These are phyloP conservation scores for Heliosperma pusillum DNA, from an alignment of 148 eudicot species.

Conservation along the genomic window DNA sequence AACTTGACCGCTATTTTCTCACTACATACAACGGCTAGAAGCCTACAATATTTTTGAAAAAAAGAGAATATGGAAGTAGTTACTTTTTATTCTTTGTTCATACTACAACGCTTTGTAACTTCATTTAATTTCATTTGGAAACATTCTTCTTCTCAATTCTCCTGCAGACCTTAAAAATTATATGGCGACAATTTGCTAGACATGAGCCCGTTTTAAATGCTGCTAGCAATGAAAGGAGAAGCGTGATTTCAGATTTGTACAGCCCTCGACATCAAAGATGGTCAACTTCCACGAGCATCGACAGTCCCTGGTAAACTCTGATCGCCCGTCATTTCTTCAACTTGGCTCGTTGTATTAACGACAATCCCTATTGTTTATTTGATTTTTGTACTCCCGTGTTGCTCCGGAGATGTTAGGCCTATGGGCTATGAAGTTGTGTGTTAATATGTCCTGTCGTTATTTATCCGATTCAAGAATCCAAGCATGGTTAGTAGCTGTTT, in stretches of 20 bases:
- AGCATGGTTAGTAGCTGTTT: neutral
- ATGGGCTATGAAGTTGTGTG: slow-evolving; percentile 3
- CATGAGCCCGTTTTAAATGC: neutral
- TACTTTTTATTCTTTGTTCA: neutral
- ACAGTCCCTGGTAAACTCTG: slow-evolving; percentile 15
- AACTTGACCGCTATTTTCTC: too few relatives aligned
- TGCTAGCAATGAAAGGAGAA: slow-evolving; percentile 7
- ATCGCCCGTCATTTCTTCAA: slow-evolving; percentile 15
- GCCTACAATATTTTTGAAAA: too few relatives aligned
- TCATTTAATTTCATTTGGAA: neutral
- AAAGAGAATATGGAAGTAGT: too few relatives aligned
- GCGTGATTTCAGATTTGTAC: slow-evolving; percentile 12
- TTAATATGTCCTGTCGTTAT: neutral
- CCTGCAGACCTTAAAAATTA: slow-evolving; percentile 4
- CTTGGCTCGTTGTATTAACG: slow-evolving; percentile 2
- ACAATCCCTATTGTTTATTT: slow-evolving; percentile 8
- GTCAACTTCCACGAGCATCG: neutral
- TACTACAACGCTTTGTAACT: neutral
- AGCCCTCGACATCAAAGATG: slow-evolving; percentile 17
- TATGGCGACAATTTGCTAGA: slow-evolving; percentile 4
- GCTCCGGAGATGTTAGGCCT: neutral
- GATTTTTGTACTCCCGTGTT: slow-evolving; percentile 11
- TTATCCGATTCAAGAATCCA: neutral
- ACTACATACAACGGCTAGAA: too few relatives aligned
- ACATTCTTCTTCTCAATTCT: neutral